Evolutionary conservation across 2,329 filamentous ascomycete genomes (phyloP).

Genomic region (Phialophora verrucosa): DNA sequence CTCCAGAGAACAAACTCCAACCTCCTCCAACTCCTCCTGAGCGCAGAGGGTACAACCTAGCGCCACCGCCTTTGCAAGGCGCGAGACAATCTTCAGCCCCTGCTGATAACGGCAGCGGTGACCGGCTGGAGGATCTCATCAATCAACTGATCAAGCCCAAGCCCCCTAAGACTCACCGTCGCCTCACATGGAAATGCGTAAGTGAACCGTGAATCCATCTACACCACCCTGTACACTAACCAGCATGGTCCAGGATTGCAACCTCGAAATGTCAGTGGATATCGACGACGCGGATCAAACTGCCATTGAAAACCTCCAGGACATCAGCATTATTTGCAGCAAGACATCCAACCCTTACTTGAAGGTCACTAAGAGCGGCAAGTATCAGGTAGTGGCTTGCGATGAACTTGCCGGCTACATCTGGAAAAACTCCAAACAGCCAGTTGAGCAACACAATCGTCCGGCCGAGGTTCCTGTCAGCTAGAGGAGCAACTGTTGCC

Average conservation of each 20-base stretch:
- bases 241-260: conserved; percentile 34
- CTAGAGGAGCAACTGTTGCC: conserved; percentile 5
- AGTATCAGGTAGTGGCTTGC: conserved; percentile 39
- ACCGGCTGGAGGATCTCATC: conserved; percentile 40
- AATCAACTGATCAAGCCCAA: conserved; percentile 40
- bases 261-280: conserved; percentile 38
- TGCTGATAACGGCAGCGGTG: conserved; percentile 28
- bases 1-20: conserved; percentile 29
- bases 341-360: conserved; percentile 39
- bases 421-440: conserved; percentile 34
- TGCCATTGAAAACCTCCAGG: conserved; percentile 37
- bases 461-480: conserved; percentile 23
- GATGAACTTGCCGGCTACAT: conserved; percentile 38
- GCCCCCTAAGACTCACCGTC: conserved; percentile 37
- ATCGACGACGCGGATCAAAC: conserved; percentile 39
- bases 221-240: conserved; percentile 8
- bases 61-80: conserved; percentile 33
- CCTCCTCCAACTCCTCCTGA: conserved; percentile 30
- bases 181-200: conserved; percentile 40
- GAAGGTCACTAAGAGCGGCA: conserved; percentile 37
- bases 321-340: conserved; percentile 40
- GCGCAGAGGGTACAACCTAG: conserved; percentile 37
- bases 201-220: conserved; percentile 21
- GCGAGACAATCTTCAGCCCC: conserved; percentile 23
- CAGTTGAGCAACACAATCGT: conserved; percentile 32